These are phyloP conservation scores for Beauveria caledonica DNA, from an alignment of 2,329 filamentous ascomycete genomes.

Conservation along the genomic window DNA sequence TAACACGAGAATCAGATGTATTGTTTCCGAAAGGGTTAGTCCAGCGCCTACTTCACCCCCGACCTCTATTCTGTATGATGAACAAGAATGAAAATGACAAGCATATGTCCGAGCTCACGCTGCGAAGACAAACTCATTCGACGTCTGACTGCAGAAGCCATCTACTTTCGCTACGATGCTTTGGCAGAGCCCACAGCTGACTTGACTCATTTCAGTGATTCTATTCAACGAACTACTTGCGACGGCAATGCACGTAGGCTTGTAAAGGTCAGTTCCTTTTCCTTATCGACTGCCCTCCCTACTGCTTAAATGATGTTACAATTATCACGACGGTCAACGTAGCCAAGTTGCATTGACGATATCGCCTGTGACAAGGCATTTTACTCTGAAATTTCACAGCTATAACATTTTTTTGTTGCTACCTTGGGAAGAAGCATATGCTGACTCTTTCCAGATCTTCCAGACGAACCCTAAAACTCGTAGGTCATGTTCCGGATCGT, in stretches of 20 bases:
- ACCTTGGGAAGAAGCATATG: background rate
- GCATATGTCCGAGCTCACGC: constrained; percentile 88
- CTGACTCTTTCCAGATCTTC: constrained; percentile 1
- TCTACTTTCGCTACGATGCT: background rate
- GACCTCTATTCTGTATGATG: constrained; percentile 53
- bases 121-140: constrained; percentile 32
- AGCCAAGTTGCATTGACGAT: constrained; percentile 38
- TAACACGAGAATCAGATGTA: constrained; percentile 17
- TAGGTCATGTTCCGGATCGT: no score
- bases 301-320: constrained; percentile 30
- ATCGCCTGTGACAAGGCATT: constrained; percentile 39
- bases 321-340: constrained; percentile 42
- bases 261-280: constrained; percentile 21
- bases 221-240: background rate
- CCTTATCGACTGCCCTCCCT: background rate
- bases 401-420: background rate
- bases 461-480: background rate
- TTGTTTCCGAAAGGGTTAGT: constrained; percentile 12
- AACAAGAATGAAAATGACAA: constrained; percentile 81
- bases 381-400: constrained; percentile 20
- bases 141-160: constrained; percentile 11
- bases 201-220: background rate
- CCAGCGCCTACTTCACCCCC: constrained; percentile 8
- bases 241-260: background rate
- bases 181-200: background rate